These are phyloP conservation scores for Albugo candida DNA, from an alignment of 352 stramenopile genomes.

Conservation along the genomic window DNA sequence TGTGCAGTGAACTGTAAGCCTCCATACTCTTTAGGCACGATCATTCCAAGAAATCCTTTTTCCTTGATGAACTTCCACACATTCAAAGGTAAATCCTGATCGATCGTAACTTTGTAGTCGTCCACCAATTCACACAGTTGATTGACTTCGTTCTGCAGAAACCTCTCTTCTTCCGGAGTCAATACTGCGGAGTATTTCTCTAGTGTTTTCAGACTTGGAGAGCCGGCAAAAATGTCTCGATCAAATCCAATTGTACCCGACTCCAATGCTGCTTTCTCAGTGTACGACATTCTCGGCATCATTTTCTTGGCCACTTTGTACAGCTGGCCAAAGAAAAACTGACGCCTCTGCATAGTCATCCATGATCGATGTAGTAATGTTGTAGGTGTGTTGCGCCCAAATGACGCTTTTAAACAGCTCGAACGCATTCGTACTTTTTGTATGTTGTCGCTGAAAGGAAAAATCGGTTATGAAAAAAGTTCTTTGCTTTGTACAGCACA, in stretches of 20 bases:
- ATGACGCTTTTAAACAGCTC: no score
- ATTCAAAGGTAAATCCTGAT: conserved; percentile 83
- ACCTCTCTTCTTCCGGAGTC: conserved; percentile 83
- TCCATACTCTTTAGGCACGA: conserved; percentile 95
- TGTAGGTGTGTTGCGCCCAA: no score
- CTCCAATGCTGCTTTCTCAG: conserved; percentile 88
- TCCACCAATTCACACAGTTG: conserved; percentile 91
- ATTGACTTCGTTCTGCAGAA: conserved; percentile 92
- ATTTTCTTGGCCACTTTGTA: conserved; percentile 89
- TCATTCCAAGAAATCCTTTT: conserved; percentile 94
- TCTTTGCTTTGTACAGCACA: no score
- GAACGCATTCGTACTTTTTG: no score
- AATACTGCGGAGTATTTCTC: conserved; percentile 89
- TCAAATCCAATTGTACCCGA: conserved; percentile 95
- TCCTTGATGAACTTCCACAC: conserved; percentile 94
- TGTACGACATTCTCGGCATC: conserved; percentile 91
- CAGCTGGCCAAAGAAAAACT: conserved; percentile 72
- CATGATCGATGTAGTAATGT: no score
- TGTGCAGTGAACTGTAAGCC: conserved; percentile 80
- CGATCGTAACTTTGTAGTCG: conserved; percentile 85
- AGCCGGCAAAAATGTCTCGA: conserved; percentile 93
- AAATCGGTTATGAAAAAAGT: no score
- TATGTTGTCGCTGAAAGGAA: no score
- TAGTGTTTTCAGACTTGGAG: conserved; percentile 80
- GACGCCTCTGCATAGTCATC: conserved; percentile 27